Conservation (phyloP, 106 monocot genomes). For the Dioscorea dumetorum region DNA sequence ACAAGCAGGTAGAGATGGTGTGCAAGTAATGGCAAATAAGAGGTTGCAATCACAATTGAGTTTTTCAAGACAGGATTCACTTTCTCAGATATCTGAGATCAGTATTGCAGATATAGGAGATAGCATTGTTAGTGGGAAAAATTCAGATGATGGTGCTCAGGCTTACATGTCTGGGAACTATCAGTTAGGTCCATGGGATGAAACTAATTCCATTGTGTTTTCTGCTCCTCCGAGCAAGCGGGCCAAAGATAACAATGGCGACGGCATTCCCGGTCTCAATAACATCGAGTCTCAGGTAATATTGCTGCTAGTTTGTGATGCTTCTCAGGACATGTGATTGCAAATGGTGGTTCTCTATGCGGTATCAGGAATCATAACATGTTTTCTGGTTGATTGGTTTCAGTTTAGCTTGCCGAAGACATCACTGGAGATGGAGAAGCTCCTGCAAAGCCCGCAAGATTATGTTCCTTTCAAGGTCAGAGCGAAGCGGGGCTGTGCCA, state of each 20-base stretch:
- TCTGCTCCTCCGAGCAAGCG: slow-evolving; percentile 43
- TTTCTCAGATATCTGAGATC: slow-evolving; percentile 9
- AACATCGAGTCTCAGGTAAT: slow-evolving; percentile 59
- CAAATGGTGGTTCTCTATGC: too few relatives aligned
- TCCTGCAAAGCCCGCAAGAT: slow-evolving; percentile 51
- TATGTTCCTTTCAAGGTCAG: slow-evolving; percentile 44
- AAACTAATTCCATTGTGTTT: slow-evolving; percentile 63
- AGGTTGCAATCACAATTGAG: slow-evolving; percentile 5
- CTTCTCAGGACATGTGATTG: too few relatives aligned
- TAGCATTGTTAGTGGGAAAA: slow-evolving; percentile 16
- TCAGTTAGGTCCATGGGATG: slow-evolving; percentile 70
- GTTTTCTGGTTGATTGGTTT: too few relatives aligned
- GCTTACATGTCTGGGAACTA: slow-evolving; percentile 28
- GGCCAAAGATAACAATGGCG: slow-evolving; percentile 32
- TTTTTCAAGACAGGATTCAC: slow-evolving; percentile 8
- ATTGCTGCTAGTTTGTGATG: background rate
- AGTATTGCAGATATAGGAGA: slow-evolving; percentile 15
- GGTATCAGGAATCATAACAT: too few relatives aligned
- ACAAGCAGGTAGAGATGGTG: background rate
- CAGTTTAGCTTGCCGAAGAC: slow-evolving; percentile 47
- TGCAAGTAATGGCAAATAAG: slow-evolving; percentile 1
- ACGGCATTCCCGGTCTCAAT: slow-evolving; percentile 33
- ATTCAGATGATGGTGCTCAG: background rate
- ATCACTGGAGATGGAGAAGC: slow-evolving; percentile 56
- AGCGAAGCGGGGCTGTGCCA: slow-evolving; percentile 67